phyloP scores from a whole-genome alignment of 176 grass and related monocot species.

The Microstegium vimineum region DNA sequence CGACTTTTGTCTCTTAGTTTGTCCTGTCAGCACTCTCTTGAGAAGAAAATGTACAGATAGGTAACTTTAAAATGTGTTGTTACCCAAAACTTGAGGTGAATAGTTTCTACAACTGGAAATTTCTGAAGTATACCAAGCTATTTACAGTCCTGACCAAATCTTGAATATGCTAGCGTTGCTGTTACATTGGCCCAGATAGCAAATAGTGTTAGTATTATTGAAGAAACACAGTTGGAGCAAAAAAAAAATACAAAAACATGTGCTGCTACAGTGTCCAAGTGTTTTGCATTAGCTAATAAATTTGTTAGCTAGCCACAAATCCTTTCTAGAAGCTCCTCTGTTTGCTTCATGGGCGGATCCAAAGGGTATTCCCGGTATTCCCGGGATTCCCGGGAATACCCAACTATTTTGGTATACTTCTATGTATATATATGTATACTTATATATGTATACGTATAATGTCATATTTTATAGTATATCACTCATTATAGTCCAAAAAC shows the following conservation, averaged over 20 bases:
- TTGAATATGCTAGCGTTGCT: not conserved
- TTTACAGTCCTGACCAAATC: not conserved
- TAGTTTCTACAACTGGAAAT: constrained; percentile 13
- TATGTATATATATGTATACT: too few species aligned
- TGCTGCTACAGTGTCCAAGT: not conserved
- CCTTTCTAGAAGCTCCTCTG: not conserved
- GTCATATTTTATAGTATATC: too few species aligned
- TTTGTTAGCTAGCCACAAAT: not conserved
- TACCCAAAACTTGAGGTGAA: constrained; percentile 1
- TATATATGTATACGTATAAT: too few species aligned
- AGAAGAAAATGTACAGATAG: constrained; percentile 11
- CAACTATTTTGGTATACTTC: too few species aligned
- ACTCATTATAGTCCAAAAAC: too few species aligned
- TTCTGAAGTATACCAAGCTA: not conserved
- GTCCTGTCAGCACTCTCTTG: not conserved
- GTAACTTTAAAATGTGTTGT: constrained; percentile 7
- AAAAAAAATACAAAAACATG: not conserved
- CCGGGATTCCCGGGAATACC: too few species aligned
- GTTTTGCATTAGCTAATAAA: constrained; percentile 9
- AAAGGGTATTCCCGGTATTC: too few species aligned
- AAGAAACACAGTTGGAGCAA: not conserved
- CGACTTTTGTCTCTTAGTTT: constrained; percentile 15
- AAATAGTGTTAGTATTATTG: not conserved
- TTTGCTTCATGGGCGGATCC: too few species aligned
- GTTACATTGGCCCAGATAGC: not conserved